These are phyloP conservation scores for Blyttiomyces sp. DNA, from an alignment of 371 early-diverging fungal genomes.

Conservation along the genomic window DNA sequence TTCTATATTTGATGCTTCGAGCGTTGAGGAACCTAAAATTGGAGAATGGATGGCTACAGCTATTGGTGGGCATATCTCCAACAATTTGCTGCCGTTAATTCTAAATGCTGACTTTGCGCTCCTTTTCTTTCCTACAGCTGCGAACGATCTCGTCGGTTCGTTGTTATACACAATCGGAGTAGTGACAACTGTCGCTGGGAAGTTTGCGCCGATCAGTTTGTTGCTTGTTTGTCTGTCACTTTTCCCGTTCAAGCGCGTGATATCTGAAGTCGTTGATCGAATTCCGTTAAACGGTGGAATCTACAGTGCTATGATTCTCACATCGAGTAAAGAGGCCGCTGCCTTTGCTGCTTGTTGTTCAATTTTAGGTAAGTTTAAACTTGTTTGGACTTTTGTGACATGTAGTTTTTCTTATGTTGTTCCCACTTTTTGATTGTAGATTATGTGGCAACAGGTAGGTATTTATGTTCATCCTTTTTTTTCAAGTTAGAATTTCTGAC, in stretches of 20 bases:
- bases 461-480: too few species aligned
- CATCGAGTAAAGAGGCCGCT: constrained; percentile 47
- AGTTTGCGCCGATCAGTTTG: constrained; percentile 55
- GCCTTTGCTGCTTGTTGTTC: constrained; percentile 48
- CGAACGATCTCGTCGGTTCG: constrained; percentile 52
- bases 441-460: too few species aligned
- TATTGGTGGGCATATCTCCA: constrained; percentile 25
- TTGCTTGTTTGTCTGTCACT: constrained; percentile 44
- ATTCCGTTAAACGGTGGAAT: constrained; percentile 57
- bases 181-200: constrained; percentile 43
- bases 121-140: constrained; percentile 23
- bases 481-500: too few species aligned
- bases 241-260: constrained; percentile 51
- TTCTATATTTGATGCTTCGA: too few species aligned
- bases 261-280: constrained; percentile 50
- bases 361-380: constrained; percentile 51
- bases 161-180: constrained; percentile 57
- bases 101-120: not conserved
- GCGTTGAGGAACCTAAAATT: constrained; percentile 5
- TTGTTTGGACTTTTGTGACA: constrained; percentile 24
- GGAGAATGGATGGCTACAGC: constrained; percentile 53
- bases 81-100: not conserved
- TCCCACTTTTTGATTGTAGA: not conserved
- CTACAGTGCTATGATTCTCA: constrained; percentile 51
- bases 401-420: not conserved